These are phyloP conservation scores for Dendrostoma leiphaemia DNA, from an alignment of 2,329 filamentous ascomycete genomes.

Conservation along the genomic window DNA sequence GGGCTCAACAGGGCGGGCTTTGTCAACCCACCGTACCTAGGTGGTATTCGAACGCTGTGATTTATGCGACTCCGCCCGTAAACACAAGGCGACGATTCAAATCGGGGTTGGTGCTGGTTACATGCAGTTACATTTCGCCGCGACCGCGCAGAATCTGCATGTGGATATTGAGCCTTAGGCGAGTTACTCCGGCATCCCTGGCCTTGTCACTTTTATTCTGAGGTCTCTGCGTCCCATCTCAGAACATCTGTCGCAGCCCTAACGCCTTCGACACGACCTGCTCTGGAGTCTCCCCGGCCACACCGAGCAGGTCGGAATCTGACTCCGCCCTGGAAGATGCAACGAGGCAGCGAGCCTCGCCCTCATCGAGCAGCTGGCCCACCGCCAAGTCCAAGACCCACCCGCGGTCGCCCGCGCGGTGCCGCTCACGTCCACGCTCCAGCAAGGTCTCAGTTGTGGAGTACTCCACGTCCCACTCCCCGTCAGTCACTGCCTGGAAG, in stretches of 20 bases:
- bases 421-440: constrained; percentile 21
- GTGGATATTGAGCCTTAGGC: too few relatives aligned
- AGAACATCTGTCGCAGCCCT: not conserved
- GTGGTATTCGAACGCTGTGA: too few relatives aligned
- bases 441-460: constrained; percentile 1
- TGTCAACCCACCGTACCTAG: too few relatives aligned
- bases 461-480: constrained; percentile 23
- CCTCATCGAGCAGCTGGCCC: constrained; percentile 29
- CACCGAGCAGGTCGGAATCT: constrained; percentile 26
- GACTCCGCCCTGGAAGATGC: constrained; percentile 22
- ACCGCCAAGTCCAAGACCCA: constrained; percentile 30
- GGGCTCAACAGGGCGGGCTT: too few relatives aligned
- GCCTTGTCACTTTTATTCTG: not conserved
- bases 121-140: too few relatives aligned
- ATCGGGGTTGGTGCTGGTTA: too few relatives aligned
- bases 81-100: too few relatives aligned
- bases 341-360: constrained; percentile 27
- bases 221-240: not conserved
- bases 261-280: constrained; percentile 27
- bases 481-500: constrained; percentile 21
- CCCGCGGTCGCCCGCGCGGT: constrained; percentile 18
- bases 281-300: constrained; percentile 26
- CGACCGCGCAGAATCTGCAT: too few relatives aligned
- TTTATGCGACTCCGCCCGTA: too few relatives aligned
- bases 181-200: not conserved